Conservation (phyloP, 306 rosid genomes). For the Cucurbita ficifolia region DNA sequence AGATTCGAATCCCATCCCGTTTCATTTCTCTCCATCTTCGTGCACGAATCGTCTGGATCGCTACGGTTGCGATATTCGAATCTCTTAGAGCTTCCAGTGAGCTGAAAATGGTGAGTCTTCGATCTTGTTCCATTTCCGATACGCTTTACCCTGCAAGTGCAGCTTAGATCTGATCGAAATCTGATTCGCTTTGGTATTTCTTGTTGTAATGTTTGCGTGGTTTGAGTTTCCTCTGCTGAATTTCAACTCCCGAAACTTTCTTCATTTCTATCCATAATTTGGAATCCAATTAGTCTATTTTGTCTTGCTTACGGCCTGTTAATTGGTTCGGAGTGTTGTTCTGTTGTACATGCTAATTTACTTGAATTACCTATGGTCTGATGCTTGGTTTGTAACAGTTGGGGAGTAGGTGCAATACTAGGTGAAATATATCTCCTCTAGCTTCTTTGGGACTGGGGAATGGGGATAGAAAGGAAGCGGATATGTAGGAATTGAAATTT, state of each 20-base stretch:
- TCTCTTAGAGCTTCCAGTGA: conserved; percentile 20
- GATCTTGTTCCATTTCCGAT: conserved; percentile 15
- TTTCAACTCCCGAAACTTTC: conserved; percentile 8
- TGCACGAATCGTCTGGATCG: conserved; percentile 28
- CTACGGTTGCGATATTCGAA: conserved; percentile 17
- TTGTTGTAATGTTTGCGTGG: conserved; percentile 6
- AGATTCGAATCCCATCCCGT: not conserved
- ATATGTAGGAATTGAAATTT: not conserved
- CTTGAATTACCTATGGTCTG: conserved; percentile 34
- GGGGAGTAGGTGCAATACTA: not conserved
- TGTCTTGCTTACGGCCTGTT: conserved; percentile 6
- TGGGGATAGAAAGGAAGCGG: not conserved
- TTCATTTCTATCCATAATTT: conserved; percentile 1
- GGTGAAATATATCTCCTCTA: not conserved
- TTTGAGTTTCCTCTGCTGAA: not conserved
- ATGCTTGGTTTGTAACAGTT: not conserved
- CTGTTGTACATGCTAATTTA: not conserved
- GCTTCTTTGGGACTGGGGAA: not conserved
- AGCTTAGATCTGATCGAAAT: conserved; percentile 51
- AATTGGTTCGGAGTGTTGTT: not conserved
- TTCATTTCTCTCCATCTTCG: conserved; percentile 4
- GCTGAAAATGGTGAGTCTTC: conserved; percentile 59
- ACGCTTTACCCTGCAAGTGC: conserved; percentile 5
- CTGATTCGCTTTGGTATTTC: conserved; percentile 21
- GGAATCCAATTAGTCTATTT: conserved; percentile 2